Base-by-base conservation (phyloP, 208 protist species). In the Wallacemonas collosoma region DNA sequence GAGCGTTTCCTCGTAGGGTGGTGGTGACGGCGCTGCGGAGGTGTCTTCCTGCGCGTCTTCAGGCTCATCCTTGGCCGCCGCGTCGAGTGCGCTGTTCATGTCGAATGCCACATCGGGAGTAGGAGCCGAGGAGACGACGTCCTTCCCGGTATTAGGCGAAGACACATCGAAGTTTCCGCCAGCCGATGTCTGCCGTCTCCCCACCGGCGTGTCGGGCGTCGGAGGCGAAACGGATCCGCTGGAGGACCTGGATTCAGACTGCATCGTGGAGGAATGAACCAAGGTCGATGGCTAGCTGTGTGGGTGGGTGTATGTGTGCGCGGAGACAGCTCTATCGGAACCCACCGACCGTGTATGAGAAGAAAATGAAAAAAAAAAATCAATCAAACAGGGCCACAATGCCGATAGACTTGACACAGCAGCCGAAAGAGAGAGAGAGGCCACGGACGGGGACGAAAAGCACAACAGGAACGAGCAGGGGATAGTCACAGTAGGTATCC, bases 1-100 rank as follows among this genome's bases (percentile, higher is more conserved):
- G 15, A 80, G 64, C 60, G 71, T 80, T 55, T 57, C 50, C 12
- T 65, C 40, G 60, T 44, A 36, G 9, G 57, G 12, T 6, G 57
- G 36, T 11, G 57, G n/a, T 8, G 60, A n/a, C 17, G 26, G 26
- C 38, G 9, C 64, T 56, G 64, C 45, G 45, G 45, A 12, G 8
- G 45, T 50, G 45, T 14, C 45, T 26, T 26, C 0, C 45, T 6
- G 45, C 8, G 45, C 48, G 35, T 69, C 64, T 5, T 54, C 35
- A 40, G 5, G 7, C 2, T 15, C 14, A 5, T 43, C 47, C 60
- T 6, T 44, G 40, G 60, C 60, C 0, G 60, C 60, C 40, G 38
- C 60, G n/a, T 65, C 60, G 14, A 65, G 60, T 5, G 60, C 60
- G 7, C 36, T 7, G 12, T 65, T 6, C 60, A 65, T 65, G 60